Evolutionary conservation across 140 eudicot species (phyloP).

Genomic region (Flaveria floridana): DNA sequence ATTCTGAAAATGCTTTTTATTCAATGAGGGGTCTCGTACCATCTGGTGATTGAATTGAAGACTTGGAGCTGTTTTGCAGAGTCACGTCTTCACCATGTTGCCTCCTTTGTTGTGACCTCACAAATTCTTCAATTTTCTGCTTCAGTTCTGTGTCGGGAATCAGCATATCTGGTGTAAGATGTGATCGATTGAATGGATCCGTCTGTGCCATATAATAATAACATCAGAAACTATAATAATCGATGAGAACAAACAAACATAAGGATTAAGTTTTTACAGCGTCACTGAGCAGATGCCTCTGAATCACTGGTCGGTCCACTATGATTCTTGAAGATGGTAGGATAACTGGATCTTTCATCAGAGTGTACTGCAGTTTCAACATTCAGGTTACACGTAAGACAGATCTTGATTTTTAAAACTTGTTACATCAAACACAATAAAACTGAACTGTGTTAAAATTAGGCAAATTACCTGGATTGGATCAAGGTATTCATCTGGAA

Average conservation of each 20-base stretch:
- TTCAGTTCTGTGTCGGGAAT: conserved; percentile 83
- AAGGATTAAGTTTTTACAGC: conserved; percentile 44
- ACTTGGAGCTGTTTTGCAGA: conserved; percentile 50
- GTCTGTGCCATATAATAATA: conserved; percentile 57
- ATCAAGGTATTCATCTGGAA: conserved; percentile 96
- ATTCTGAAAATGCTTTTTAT: conserved; percentile 30
- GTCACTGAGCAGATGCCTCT: conserved; percentile 94
- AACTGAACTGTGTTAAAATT: background rate
- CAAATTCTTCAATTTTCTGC: conserved; percentile 73
- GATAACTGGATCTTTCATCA: conserved; percentile 94
- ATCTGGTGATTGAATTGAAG: conserved; percentile 54
- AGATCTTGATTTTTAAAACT: conserved; percentile 5
- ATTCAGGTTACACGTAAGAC: conserved; percentile 5
- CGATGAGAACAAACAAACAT: background rate
- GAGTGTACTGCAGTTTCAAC: conserved; percentile 68
- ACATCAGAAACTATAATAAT: background rate
- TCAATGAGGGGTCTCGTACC: conserved; percentile 53
- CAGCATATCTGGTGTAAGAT: conserved; percentile 85
- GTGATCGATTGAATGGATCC: conserved; percentile 95
- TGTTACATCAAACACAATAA: background rate
- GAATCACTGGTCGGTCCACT: conserved; percentile 87
- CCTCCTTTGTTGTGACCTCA: conserved; percentile 52
- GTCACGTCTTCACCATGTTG: conserved; percentile 43
- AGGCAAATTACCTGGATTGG: conserved; percentile 69
- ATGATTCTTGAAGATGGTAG: conserved; percentile 83